Base-by-base conservation (phyloP, 2,329 filamentous ascomycete species). In the Monilinia laxa region DNA sequence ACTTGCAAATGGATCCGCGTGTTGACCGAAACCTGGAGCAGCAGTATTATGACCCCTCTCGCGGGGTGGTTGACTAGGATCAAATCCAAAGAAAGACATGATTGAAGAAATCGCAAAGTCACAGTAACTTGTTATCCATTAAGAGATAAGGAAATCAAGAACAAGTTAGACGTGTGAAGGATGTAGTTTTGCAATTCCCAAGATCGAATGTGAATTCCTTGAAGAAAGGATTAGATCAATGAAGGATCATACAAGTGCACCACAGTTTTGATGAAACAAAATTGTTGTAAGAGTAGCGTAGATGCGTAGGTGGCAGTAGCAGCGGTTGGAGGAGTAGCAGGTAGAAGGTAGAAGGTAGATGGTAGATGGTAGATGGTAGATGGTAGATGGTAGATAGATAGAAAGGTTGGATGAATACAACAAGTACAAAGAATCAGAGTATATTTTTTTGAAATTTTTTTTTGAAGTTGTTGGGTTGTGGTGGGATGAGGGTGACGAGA, bases 11-110 rank as follows among this genome's bases (percentile, higher is more conserved):
- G 94, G 92, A 79, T 99, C 93, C 73, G 90, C 85, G 68, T 84
- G 79, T 77, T 93, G 90, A 73, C 92, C 89, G 80, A 98, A 98
- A 76, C 93, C 92, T 64, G 90, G 87, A 49, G 88, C 89, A 65
- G 84, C 82, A 73, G 83, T 80, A 73, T 90, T 87, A 76, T 93
- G 90, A 72, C 85, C 82, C 64, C 79, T 78, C 77, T 88, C 86
- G 76, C 83, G 81, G 20, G 62, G 62, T 62, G 87, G 87, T 40
- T 88, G 85, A 70, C 83, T 84, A 67, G 89, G 83, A 77, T 96
- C 90, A 79, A 96, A 93, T 72, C 92, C 91, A 80, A 97, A 97
- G 83, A 97, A 97, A 45, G 93, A 93, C 93, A 97, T 95, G 72
- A 71, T 59, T 55, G 35, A 52, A 53, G n/a, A 57, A 57, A 53